Conservation (phyloP, 2,329 filamentous ascomycete genomes). For the Teratosphaeria zuluensis region DNA sequence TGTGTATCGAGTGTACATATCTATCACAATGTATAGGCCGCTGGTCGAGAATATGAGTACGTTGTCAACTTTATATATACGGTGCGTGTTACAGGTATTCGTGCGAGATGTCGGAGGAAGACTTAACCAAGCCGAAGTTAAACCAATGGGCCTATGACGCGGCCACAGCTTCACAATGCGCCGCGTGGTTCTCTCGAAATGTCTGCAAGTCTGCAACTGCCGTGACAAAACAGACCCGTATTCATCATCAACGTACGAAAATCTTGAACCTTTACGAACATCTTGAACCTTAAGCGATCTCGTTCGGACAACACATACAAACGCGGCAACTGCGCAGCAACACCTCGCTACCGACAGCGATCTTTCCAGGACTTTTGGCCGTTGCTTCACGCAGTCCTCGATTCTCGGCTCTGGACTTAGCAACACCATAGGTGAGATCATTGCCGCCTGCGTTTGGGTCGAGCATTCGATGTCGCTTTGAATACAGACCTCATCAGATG, state of each 20-base stretch:
- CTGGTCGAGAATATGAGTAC: not conserved
- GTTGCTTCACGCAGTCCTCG: too few species aligned
- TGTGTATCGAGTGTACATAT: not conserved
- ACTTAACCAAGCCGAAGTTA: not conserved
- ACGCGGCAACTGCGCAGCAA: too few species aligned
- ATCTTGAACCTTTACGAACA: not conserved
- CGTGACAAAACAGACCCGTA: not conserved
- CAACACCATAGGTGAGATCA: too few species aligned
- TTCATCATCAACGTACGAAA: not conserved
- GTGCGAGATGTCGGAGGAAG: not conserved
- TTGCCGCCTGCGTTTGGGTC: too few species aligned
- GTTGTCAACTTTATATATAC: not conserved
- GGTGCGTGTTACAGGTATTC: not conserved
- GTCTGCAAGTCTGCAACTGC: not conserved
- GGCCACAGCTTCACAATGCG: not conserved
- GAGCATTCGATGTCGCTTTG: too few species aligned
- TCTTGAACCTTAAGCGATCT: too few species aligned
- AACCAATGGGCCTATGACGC: not conserved
- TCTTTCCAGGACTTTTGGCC: too few species aligned
- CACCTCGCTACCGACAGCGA: too few species aligned
- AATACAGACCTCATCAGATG: too few species aligned
- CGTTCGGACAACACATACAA: too few species aligned
- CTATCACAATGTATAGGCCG: not conserved
- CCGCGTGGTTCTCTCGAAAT: not conserved
- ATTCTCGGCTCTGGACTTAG: too few species aligned